These are phyloP conservation scores for Fusarium miscanthi DNA, from an alignment of 2,329 filamentous ascomycete species.

Conservation along the genomic window DNA sequence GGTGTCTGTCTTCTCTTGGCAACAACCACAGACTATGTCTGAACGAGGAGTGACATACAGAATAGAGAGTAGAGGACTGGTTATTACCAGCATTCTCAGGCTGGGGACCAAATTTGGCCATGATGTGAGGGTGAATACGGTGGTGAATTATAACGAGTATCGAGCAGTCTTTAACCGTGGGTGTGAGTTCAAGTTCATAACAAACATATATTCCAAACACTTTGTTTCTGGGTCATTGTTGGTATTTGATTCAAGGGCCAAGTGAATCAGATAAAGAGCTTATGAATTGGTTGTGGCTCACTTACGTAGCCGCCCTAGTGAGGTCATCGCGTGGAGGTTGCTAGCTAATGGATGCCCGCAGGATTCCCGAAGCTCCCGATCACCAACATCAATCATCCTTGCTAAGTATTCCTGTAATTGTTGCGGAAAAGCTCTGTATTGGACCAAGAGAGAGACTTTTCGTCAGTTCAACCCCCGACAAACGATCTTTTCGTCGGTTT, in stretches of 20 bases:
- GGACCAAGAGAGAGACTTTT: background rate
- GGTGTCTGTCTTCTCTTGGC: background rate
- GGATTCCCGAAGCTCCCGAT: slow-evolving; percentile 34
- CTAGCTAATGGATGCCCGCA: slow-evolving; percentile 4
- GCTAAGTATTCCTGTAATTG: background rate
- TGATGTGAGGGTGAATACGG: slow-evolving; percentile 3
- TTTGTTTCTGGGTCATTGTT: background rate
- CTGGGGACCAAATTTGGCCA: slow-evolving; percentile 18
- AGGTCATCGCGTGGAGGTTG: slow-evolving; percentile 35
- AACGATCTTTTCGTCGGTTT: background rate
- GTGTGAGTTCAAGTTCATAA: background rate
- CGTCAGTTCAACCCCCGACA: background rate
- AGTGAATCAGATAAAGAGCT: slow-evolving; percentile 14
- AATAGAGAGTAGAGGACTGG: slow-evolving; percentile 42
- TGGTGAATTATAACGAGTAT: background rate
- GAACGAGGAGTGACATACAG: slow-evolving; percentile 30
- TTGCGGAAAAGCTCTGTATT: background rate
- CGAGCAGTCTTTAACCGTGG: background rate
- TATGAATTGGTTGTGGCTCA: slow-evolving; percentile 32
- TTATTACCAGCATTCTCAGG: slow-evolving; percentile 16
- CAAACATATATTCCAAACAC: background rate
- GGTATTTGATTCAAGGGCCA: background rate
- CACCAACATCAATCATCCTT: slow-evolving; percentile 10
- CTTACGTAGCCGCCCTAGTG: slow-evolving; percentile 37
- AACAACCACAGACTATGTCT: slow-evolving; percentile 1